A percentile compares a stretch with the other conserved stretches of the same genome.
Conservation (phyloP, 345 rosid genomes). For the Populus ilicifolia region DNA sequence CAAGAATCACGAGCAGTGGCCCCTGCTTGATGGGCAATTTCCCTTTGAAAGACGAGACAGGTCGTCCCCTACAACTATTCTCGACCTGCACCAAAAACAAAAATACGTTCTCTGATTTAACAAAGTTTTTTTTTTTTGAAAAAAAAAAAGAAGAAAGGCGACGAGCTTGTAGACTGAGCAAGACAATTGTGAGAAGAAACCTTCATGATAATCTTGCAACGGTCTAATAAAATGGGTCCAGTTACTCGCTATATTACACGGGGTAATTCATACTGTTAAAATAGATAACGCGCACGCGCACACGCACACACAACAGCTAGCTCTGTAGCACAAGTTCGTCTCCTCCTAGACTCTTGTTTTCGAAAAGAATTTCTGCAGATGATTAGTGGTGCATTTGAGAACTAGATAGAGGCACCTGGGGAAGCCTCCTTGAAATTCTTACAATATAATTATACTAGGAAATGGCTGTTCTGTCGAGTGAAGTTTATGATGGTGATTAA, state of each 20-base stretch:
- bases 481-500: background rate
- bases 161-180: background rate
- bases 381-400: too few species aligned
- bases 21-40: background rate
- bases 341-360: too few species aligned
- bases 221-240: background rate
- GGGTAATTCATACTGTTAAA: too few species aligned
- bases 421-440: background rate
- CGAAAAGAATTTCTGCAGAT: too few species aligned
- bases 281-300: too few species aligned
- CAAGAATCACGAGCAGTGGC: background rate
- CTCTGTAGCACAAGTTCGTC: too few species aligned
- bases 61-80: background rate
- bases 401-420: background rate
- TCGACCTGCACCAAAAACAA: background rate
- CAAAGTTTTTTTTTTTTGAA: too few species aligned
- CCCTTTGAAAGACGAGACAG: background rate
- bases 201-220: background rate
- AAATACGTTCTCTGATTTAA: background rate
- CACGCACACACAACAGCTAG: too few species aligned
- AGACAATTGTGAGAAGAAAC: background rate
- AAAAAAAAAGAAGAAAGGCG: background rate
- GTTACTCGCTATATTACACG: too few species aligned
- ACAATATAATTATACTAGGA: background rate
- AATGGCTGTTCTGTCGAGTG: background rate